These are phyloP conservation scores for Malus hybrid DNA, from an alignment of 331 rosid genomes.

Conservation along the genomic window DNA sequence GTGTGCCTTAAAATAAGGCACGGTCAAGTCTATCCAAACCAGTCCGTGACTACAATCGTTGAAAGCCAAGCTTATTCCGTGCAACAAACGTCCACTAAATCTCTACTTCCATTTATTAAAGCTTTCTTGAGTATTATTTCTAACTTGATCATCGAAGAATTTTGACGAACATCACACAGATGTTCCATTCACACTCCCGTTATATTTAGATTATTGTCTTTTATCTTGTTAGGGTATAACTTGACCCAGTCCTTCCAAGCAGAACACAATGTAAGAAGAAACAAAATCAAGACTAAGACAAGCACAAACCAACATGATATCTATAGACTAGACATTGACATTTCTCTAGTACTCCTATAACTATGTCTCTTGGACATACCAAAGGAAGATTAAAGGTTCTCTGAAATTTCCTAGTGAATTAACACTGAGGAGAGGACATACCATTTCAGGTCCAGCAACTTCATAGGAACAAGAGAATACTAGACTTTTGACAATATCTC, in stretches of 20 bases:
- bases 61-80: too few relatives aligned
- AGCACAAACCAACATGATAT: neutral
- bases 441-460: too few relatives aligned
- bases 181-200: neutral
- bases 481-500: conserved; percentile 25
- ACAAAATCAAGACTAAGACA: neutral
- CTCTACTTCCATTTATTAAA: neutral
- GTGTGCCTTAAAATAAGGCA: too few relatives aligned
- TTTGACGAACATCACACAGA: neutral
- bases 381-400: conserved; percentile 8
- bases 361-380: neutral
- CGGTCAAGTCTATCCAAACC: too few relatives aligned
- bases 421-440: neutral
- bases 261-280: neutral
- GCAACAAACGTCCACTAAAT: too few relatives aligned
- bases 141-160: neutral
- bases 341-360: neutral
- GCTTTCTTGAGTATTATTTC: neutral
- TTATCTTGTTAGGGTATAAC: neutral
- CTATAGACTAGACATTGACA: too few relatives aligned
- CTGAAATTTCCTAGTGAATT: conserved; percentile 32
- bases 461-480: conserved; percentile 23
- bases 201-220: neutral
- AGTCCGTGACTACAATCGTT: too few relatives aligned
- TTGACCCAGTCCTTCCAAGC: neutral